Evolutionary conservation across 2,329 filamentous ascomycete genomes (phyloP), one percentile per base, ranked within the genome.

Genomic region (Neospermospora avenae): DNA sequence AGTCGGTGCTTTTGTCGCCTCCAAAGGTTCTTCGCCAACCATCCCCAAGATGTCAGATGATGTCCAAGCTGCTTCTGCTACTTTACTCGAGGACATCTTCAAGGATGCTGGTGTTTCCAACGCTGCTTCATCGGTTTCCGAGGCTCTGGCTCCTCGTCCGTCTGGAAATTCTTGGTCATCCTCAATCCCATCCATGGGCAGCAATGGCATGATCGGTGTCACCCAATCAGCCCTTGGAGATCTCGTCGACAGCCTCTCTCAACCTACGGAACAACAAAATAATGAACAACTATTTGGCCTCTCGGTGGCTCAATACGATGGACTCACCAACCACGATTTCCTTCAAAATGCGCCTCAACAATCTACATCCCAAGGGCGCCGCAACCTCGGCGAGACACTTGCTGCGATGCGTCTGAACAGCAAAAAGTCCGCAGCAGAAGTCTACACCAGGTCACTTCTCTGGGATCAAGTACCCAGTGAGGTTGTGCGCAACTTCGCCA

Each of bases 391-490:
- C 46, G 88, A 96, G 67, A 88, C 91, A 7, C 83, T 97, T 49
- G 86, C 89, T 54, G 86, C 84, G 48, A 91, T 96, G 85, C 87
- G 91, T 66, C 79, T 79, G 67, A 84, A 81, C 70, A 84, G 81
- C 71, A 91, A 91, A 76, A 84, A 89, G 68, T 84, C 84, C 55
- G 89, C 88, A 51, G 90, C 93, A 59, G 92, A 97, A 70, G 90
- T 97, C 44, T 96, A 96, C 77, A 96, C 93, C 35, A 85, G 93
- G 60, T 96, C 91, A 64, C 82, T 98, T 63, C 85, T 98, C 60
- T 96, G 91, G 91, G 92, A 97, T 71, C 90, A 93, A 75, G 93
- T 98, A 69, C 93, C 95, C 14, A 84, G 86, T 68, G 92, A 98
- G 66, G 92, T 98, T 52, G 91, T 99, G 57, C 86, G 87, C 68